phyloP scores from a whole-genome alignment of 345 rosid genomes.

The Ceriops zippeliana region DNA sequence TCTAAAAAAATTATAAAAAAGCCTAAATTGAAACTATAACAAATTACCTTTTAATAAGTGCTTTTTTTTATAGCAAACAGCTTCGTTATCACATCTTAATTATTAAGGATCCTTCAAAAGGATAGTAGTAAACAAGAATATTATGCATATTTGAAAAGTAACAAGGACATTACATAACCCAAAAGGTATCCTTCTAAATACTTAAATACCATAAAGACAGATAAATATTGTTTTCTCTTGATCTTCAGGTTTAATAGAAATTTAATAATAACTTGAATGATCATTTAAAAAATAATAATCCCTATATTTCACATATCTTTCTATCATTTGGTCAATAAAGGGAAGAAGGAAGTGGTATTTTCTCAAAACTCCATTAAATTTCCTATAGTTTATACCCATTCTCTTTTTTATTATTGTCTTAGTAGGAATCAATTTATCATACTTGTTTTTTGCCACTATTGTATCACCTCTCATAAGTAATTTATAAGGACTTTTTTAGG shows the following conservation, averaged over 20 bases:
- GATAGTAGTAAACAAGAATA: background rate
- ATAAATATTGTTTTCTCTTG: background rate
- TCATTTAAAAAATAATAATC: background rate
- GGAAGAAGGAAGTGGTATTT: background rate
- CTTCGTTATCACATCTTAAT: background rate
- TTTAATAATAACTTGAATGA: background rate
- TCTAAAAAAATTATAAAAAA: no score
- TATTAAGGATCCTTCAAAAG: background rate
- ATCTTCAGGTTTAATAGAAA: background rate
- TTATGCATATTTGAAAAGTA: background rate
- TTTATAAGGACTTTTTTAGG: no score
- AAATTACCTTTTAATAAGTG: background rate
- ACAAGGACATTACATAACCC: background rate
- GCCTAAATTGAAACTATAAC: background rate
- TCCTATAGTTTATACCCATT: background rate
- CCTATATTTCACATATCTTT: background rate
- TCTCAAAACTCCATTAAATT: background rate
- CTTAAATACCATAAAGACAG: background rate
- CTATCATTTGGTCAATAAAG: background rate
- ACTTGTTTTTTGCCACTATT: background rate
- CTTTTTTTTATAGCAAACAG: background rate
- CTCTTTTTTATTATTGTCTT: background rate
- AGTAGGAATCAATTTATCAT: background rate
- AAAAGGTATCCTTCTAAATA: background rate
- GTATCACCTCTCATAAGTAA: background rate